Conservation (phyloP, 73 alveolate genomes). For the Paraurostyla sp. region DNA sequence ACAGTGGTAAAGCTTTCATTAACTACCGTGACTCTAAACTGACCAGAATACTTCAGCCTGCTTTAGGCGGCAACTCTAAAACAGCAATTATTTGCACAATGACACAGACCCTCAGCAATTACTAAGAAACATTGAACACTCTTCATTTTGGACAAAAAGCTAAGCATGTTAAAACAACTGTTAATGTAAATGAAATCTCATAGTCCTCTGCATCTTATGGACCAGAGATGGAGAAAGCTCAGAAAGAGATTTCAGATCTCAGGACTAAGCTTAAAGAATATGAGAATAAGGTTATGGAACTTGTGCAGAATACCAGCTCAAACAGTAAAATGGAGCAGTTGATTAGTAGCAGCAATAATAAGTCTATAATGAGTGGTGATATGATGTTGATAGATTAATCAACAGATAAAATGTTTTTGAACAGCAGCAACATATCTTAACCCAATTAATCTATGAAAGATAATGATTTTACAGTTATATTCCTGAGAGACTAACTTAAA, state of each 20-base stretch:
- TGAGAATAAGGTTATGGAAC: background rate
- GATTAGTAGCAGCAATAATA: background rate
- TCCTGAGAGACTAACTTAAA: constrained; percentile 52
- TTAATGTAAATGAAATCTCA: constrained; percentile 61
- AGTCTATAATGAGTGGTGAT: background rate
- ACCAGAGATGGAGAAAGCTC: constrained; percentile 34
- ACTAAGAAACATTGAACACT: constrained; percentile 88
- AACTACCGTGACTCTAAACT: constrained; percentile 91
- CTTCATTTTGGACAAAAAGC: constrained; percentile 87
- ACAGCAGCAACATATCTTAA: background rate
- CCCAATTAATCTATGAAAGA: constrained; percentile 8
- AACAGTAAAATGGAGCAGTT: background rate
- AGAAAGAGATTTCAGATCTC: constrained; percentile 5
- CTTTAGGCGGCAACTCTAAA: constrained; percentile 90
- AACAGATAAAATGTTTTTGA: background rate
- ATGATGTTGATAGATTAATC: constrained; percentile 22
- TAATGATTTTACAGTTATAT: constrained; percentile 26
- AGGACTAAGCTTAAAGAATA: constrained; percentile 13
- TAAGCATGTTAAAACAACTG: constrained; percentile 78
- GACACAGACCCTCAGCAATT: constrained; percentile 82
- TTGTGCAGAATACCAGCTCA: constrained; percentile 29
- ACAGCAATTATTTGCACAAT: constrained; percentile 89
- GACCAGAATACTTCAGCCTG: constrained; percentile 85
- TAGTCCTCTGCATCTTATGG: constrained; percentile 9
- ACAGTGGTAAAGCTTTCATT: constrained; percentile 69